Base-by-base conservation (phyloP, 1,284 basidiomycete species). In the Amylostereum areolatum region DNA sequence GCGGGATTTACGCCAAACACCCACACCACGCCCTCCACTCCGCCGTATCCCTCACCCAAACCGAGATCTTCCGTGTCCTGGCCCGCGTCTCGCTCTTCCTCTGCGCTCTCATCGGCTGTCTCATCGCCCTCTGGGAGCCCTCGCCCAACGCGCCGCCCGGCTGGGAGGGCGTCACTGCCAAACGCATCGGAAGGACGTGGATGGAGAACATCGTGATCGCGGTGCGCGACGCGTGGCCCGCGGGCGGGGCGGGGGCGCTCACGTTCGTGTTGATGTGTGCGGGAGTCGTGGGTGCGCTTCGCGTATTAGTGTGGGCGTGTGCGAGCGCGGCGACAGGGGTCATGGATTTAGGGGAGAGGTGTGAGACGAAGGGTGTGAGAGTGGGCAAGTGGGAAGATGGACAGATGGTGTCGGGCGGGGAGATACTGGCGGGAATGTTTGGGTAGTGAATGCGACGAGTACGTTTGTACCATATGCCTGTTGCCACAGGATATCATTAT, bases 321-420 rank as follows among this genome's bases (percentile, higher is more conserved):
- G 46, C 30, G 9, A 6, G 11, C 31, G 24, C 48, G 18, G 2
- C 48, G 11, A 34, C 30, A 4, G 32, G 25, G 4, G n/a, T 41
- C 11, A 46, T 12, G 45, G 8, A 30, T 8, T 29, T n/a, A 25
- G 28, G 25, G 7, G 6, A 30, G 32, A 9, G 5, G 18, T n/a
- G 32, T 28, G 30, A 2, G 31, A 30, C 11, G 32, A 11, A 3
- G 51, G 11, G 9, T 28, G 52, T 10, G 46, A 47, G 3, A 42
- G 42, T 53, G 4, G 52, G 52, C 10, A 42, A 42, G 36, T 53
- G 52, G 52, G 52, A 53, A 8, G 51, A 53, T 2, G 52, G 46
- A n/a, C 11, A 35, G 43, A 53, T 41, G 11, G 51, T 53, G 42
- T 53, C 52, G 11, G 52, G 51, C 3, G 9, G 43, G 11, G 52